A percentile compares a stretch with the other conserved stretches of the same genome.
Evolutionary conservation across 257 asterid species (phyloP).

Genomic region (Euphrasia confusa): DNA sequence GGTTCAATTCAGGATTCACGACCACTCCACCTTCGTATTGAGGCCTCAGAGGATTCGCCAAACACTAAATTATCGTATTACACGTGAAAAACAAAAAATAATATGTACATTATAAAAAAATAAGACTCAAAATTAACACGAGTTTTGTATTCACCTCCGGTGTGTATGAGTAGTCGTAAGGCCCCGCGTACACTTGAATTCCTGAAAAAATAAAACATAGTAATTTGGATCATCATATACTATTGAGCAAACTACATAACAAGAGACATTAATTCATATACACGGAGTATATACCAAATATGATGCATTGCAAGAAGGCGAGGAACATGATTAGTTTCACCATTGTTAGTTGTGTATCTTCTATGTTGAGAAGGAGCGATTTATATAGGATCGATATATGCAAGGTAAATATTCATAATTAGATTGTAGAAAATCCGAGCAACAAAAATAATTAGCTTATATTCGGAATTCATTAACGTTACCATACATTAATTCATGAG

Average conservation of each 20-base stretch:
- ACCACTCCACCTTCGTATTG: conserved; percentile 50
- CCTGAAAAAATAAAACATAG: conserved; percentile 27
- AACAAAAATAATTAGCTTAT: neutral
- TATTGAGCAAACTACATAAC: too few species aligned
- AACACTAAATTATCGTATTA: conserved; percentile 34
- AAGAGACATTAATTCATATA: too few species aligned
- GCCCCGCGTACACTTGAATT: conserved; percentile 33
- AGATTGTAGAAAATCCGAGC: neutral
- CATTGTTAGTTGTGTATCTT: conserved; percentile 14
- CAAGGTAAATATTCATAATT: neutral
- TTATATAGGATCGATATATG: neutral
- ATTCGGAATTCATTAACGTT: neutral
- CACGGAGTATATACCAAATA: conserved; percentile 29
- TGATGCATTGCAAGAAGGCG: conserved; percentile 20
- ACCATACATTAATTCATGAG: neutral
- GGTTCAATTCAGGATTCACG: conserved; percentile 30
- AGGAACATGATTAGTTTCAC: conserved; percentile 12
- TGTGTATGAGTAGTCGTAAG: conserved; percentile 45
- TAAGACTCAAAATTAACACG: too few species aligned
- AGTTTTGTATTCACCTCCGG: conserved; percentile 31
- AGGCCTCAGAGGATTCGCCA: conserved; percentile 33
- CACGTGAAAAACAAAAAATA: neutral
- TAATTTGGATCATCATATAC: neutral
- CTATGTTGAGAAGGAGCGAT: neutral
- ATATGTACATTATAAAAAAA: neutral